Evolutionary conservation across 148 eudicot species (phyloP).

Genomic region (Camellia sinensis): DNA sequence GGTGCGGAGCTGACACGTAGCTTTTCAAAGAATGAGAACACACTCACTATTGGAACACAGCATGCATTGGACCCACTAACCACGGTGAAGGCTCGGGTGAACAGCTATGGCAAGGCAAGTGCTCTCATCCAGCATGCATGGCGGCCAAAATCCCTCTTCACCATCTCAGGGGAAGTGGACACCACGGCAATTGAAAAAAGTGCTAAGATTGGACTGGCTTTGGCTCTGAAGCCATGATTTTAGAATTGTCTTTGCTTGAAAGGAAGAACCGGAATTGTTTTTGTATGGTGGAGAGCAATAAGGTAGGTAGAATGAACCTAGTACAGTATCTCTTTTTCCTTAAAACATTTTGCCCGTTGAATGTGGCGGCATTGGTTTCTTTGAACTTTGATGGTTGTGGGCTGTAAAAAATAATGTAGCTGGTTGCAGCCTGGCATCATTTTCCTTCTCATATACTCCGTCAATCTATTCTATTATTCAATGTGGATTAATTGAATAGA

Average conservation of each 20-base stretch:
- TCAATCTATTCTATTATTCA: not conserved
- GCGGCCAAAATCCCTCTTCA: conserved; percentile 64
- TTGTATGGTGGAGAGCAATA: conserved; percentile 23
- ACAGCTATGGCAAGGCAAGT: conserved; percentile 65
- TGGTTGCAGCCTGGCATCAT: conserved; percentile 24
- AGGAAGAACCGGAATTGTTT: conserved; percentile 8
- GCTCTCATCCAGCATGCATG: conserved; percentile 74
- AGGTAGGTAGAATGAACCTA: not conserved
- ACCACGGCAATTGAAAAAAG: conserved; percentile 75
- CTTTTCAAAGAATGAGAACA: conserved; percentile 66
- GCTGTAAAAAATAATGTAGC: conserved; percentile 33
- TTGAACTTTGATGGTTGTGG: conserved; percentile 24
- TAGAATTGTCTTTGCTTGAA: not conserved
- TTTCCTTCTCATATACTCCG: not conserved
- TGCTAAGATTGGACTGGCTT: conserved; percentile 63
- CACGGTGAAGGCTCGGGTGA: conserved; percentile 52
- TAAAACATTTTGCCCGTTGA: not conserved
- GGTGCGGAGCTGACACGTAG: conserved; percentile 69
- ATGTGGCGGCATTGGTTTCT: not conserved
- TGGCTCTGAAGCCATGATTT: conserved; percentile 66
- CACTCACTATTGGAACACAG: conserved; percentile 61
- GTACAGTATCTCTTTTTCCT: not conserved
- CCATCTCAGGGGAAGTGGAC: conserved; percentile 74
- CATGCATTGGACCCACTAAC: conserved; percentile 67
- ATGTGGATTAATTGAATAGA: not conserved